phyloP scores from a whole-genome alignment of 164 flowering plant genomes.

The Magnolia changhungtana region DNA sequence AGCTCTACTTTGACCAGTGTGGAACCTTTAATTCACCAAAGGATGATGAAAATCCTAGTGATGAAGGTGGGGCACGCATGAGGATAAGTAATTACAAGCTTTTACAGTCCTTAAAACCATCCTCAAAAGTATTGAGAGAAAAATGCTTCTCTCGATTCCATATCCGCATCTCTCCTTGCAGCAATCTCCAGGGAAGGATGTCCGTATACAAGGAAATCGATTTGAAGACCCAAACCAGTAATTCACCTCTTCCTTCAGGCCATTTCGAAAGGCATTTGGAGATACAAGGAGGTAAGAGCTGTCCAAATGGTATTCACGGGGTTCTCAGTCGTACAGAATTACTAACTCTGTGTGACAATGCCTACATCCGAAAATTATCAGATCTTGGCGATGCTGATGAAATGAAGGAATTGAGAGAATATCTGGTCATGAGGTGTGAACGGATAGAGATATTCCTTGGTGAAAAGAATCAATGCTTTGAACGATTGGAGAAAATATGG shows the following conservation, averaged over 20 bases:
- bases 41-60: not conserved
- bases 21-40: not conserved
- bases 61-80: not conserved
- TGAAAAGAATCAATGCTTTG: not conserved
- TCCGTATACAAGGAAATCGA: not conserved
- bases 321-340: not conserved
- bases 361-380: not conserved
- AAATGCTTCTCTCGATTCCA: not conserved
- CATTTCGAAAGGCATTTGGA: not conserved
- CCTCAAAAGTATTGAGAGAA: not conserved
- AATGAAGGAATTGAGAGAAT: not conserved
- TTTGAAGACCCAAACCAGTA: not conserved
- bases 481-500: not conserved
- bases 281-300: not conserved
- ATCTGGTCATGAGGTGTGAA: not conserved
- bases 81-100: not conserved
- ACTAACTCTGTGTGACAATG: not conserved
- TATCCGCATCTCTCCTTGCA: not conserved
- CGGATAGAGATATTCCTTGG: not conserved
- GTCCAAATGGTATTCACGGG: not conserved
- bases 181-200: not conserved
- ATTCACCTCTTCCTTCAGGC: not conserved
- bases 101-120: not conserved
- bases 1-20: not conserved
- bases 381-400: no score